Evolutionary conservation across 2,329 filamentous ascomycete genomes (phyloP).

Genomic region (Metarhizium robertsii): DNA sequence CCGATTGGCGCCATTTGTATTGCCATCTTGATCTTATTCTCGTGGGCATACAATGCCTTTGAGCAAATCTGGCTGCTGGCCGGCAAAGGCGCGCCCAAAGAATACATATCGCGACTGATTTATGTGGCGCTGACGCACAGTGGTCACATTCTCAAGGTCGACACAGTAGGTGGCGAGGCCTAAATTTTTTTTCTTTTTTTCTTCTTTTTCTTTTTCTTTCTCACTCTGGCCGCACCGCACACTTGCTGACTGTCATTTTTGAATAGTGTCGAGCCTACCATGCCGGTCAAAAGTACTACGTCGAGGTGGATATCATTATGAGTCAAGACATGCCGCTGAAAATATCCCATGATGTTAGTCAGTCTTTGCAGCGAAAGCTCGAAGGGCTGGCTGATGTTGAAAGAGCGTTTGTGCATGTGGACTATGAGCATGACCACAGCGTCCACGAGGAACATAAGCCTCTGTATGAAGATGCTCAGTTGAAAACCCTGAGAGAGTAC

Average conservation of each 20-base stretch:
- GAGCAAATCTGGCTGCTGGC: slow-evolving; percentile 54
- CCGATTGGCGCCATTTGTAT: slow-evolving; percentile 52
- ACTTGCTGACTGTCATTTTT: not conserved
- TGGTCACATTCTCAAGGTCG: slow-evolving; percentile 44
- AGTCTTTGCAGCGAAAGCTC: slow-evolving; percentile 50
- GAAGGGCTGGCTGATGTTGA: slow-evolving; percentile 35
- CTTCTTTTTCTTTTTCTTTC: no score
- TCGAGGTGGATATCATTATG: slow-evolving; percentile 54
- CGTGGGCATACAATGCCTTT: slow-evolving; percentile 51
- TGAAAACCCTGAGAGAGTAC: slow-evolving; percentile 24
- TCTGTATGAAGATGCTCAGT: slow-evolving; percentile 23
- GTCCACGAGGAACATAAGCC: slow-evolving; percentile 33
- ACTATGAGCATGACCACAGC: slow-evolving; percentile 33
- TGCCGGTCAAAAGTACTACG: slow-evolving; percentile 51
- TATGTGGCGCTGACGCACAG: slow-evolving; percentile 48
- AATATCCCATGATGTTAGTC: slow-evolving; percentile 50
- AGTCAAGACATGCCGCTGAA: slow-evolving; percentile 43
- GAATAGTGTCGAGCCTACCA: slow-evolving; percentile 42
- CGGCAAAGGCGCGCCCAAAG: slow-evolving; percentile 49
- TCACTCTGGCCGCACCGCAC: no score
- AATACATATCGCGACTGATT: slow-evolving; percentile 46
- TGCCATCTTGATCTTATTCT: slow-evolving; percentile 50
- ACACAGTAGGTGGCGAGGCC: slow-evolving; percentile 28
- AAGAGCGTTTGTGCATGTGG: slow-evolving; percentile 35
- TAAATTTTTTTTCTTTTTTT: no score